Evolutionary conservation across 306 rosid genomes (phyloP), one percentile per base, ranked within the genome.

Genomic region (Pyrus bretschneideri): DNA sequence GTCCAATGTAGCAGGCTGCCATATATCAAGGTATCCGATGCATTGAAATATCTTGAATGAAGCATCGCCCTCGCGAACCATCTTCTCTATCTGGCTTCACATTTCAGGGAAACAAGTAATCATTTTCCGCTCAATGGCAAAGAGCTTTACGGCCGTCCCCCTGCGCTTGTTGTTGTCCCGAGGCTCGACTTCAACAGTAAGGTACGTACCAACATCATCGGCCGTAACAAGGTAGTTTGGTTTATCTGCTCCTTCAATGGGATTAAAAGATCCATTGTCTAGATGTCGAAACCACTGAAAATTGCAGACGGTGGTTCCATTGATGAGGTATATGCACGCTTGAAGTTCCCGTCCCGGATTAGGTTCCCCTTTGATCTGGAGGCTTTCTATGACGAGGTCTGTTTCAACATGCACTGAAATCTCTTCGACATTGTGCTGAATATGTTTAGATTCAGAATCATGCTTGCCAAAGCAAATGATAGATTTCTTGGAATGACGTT

Each of bases 181-280:
- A 70, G 99, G 97, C 83, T 89, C 93, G 83, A 95, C 99, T 86
- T 95, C 96, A 83, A 95, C 89, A 81, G 99, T 97, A 65, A 95
- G 97, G 78, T 88, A 86, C 73, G 89, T 80, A 33, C 87, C 93
- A 83, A 95, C 97, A 79, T 95, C 99, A 67, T 95, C 97, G 27
- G 97, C 97, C 45, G 85, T 88, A 84, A 95, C 79, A 77, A 87
- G 91, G 88, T 95, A 92, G 86, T 86, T 89, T 74, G 99, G 99
- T 81, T 95, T 97, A 85, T 89, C 90, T 63, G 99, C 97, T 73
- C 97, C 99, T 92, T 95, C 97, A 49, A 95, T 95, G 77, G 87
- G 90, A 81, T 89, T 86, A 59, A 89, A 87, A 72, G 98, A 95
- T 85, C 98, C 98, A 85, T 95, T 93, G 82, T 92, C 92, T 83